phyloP scores from a whole-genome alignment of 108 stramenopile species.

The Nitzschia palea region DNA sequence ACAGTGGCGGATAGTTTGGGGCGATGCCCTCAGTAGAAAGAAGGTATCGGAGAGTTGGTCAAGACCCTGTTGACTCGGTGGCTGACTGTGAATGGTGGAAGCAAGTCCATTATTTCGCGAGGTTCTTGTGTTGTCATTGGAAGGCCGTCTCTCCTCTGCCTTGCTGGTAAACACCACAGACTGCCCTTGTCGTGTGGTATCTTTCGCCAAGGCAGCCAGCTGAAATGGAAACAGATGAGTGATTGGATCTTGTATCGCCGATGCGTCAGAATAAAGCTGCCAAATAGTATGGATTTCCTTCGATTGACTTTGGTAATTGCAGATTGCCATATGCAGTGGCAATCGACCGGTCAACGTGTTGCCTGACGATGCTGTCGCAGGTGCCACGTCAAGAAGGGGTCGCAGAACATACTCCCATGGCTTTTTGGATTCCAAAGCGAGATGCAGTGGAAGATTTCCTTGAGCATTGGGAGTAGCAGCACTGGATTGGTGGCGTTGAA shows the following conservation, averaged over 20 bases:
- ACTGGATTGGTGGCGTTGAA: background rate
- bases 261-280: constrained; percentile 5
- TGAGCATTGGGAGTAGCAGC: background rate
- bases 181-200: too few relatives aligned
- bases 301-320: background rate
- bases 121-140: too few relatives aligned
- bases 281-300: background rate
- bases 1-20: too few relatives aligned
- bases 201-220: background rate
- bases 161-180: too few relatives aligned
- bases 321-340: constrained; percentile 2
- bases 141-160: too few relatives aligned
- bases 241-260: background rate
- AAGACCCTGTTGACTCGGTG: background rate
- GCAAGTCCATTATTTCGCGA: too few relatives aligned
- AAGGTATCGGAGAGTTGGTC: background rate
- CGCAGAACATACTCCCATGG: background rate
- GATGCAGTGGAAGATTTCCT: constrained; percentile 4
- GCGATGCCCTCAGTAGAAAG: background rate
- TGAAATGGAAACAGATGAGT: constrained; percentile 3
- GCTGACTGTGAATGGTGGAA: too few relatives aligned
- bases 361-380: background rate
- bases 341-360: background rate
- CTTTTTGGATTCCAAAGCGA: background rate
- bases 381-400: background rate